Percentiles rank a stretch among this genome's conserved stretches.
Conservation (phyloP, 805 yeast genomes). For the Hanseniaspora nectarophila region DNA sequence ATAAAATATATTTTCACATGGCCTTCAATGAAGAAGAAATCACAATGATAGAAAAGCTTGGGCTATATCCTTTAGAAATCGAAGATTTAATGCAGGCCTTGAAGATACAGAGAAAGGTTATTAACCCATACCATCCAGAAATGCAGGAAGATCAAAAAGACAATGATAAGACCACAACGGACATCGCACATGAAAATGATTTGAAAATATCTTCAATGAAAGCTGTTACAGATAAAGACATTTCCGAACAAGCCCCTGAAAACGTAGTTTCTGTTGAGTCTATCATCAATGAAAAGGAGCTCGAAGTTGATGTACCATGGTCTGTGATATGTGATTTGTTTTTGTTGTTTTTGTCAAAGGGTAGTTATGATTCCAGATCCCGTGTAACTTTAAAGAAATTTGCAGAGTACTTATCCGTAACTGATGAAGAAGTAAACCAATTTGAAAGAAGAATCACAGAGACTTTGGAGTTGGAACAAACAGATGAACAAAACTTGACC, state of each 20-base stretch:
- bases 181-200: slow-evolving; percentile 12
- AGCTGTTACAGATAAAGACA: background rate
- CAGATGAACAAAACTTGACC: slow-evolving; percentile 61
- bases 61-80: slow-evolving; percentile 71
- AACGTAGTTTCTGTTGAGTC: slow-evolving; percentile 27
- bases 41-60: slow-evolving; percentile 73
- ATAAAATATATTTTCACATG: slow-evolving; percentile 66
- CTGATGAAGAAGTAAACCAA: slow-evolving; percentile 61
- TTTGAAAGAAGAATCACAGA: slow-evolving; percentile 87
- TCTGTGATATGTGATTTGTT: slow-evolving; percentile 86
- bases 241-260: slow-evolving; percentile 10
- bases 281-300: slow-evolving; percentile 26
- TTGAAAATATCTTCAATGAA: slow-evolving; percentile 3
- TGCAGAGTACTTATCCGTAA: slow-evolving; percentile 48
- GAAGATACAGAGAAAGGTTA: slow-evolving; percentile 37
- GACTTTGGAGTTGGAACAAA: slow-evolving; percentile 76
- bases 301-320: slow-evolving; percentile 79
- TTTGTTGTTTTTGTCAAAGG: slow-evolving; percentile 64
- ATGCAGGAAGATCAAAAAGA: slow-evolving; percentile 14
- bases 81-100: slow-evolving; percentile 58
- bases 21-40: slow-evolving; percentile 67
- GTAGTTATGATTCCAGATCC: slow-evolving; percentile 81
- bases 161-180: slow-evolving; percentile 15
- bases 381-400: slow-evolving; percentile 63
- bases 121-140: slow-evolving; percentile 36